Base-by-base conservation (phyloP, 495 filamentous ascomycete species). In the Aspergillus campestris region DNA sequence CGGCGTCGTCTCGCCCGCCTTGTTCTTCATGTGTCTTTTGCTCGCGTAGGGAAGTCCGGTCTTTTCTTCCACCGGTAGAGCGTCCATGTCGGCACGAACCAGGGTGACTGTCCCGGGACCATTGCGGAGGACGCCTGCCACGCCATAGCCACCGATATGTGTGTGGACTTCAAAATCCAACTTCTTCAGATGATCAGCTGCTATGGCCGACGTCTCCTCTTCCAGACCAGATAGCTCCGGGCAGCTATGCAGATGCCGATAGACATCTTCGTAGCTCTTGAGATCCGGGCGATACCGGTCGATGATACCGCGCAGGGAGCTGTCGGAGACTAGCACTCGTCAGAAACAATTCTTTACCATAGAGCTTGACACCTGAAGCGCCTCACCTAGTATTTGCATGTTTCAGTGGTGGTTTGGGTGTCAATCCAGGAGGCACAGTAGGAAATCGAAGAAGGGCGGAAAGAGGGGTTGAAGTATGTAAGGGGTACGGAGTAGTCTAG, bases 31-130 rank as follows among this genome's bases (percentile, higher is more conserved):
- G 47, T 62, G 65, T 6, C 49, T 48, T 12, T 51, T 64, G 55
- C 75, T 81, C 0, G 77, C 73, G 51, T 82, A 84, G 8, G 62
- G 58, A 1, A 82, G 59, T 0, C 67, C 71, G 1, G 78, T 82
- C 33, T 65, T 50, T 49, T 85, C 80, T 51, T 68, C 52, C 1
- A 83, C 55, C 0, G 81, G 82, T 0, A 83, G 62, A 3, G 73
- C 82, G 58, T 86, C 79, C 54, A 79, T 75, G 42, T 84, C 80
- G 3, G 78, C 77, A 5, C 81, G 65, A 1, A 83, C 59, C 0
- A 84, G 61, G 4, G 83, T 54, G 0, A 65, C 79, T 0, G 61
- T 60, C 0, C 81, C 80, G 0, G 40, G 7, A 0, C 79, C 79
- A 57, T 84, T 84, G n/a, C 53, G 47, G 6, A 82, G 61, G 8